Evolutionary conservation across 352 stramenopile genomes (phyloP).

Genomic region (Aphanomyces invadans): DNA sequence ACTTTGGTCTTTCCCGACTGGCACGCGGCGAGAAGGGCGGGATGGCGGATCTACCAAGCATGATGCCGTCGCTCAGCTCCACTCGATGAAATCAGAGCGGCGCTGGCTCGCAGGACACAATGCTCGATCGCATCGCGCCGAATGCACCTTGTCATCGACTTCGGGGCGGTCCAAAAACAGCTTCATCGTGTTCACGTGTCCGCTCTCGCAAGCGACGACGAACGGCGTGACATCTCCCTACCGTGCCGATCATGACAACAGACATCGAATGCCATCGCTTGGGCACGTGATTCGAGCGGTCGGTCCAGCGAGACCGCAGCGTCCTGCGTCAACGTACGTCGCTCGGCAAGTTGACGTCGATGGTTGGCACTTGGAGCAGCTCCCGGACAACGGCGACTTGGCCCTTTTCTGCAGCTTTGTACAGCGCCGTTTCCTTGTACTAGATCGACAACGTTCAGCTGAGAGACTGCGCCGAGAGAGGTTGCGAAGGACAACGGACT

Average conservation of each 20-base stretch:
- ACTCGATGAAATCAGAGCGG: too few species aligned
- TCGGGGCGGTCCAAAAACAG: slow-evolving; percentile 42
- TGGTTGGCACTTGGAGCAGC: slow-evolving; percentile 44
- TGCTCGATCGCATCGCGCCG: background rate
- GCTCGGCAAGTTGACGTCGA: slow-evolving; percentile 11
- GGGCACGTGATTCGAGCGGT: too few species aligned
- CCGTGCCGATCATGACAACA: too few species aligned
- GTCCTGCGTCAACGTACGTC: background rate
- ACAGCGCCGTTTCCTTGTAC: slow-evolving; percentile 50
- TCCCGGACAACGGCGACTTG: slow-evolving; percentile 67
- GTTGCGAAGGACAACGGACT: slow-evolving; percentile 19
- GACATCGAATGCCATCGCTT: too few species aligned
- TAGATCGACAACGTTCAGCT: too few species aligned
- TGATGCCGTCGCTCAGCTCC: too few species aligned
- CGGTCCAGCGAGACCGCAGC: background rate
- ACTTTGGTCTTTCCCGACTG: slow-evolving; percentile 73
- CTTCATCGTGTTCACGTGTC: slow-evolving; percentile 59
- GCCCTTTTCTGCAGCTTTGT: slow-evolving; percentile 66
- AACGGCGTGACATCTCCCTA: slow-evolving; percentile 1
- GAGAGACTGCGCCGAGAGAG: slow-evolving; percentile 1
- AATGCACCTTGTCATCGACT: background rate
- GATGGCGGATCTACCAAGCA: slow-evolving; percentile 44
- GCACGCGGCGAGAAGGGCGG: slow-evolving; percentile 59
- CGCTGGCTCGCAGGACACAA: too few species aligned
- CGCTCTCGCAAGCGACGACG: slow-evolving; percentile 27